Conservation (phyloP, 352 stramenopile species). For the Plasmopara halstedii region DNA sequence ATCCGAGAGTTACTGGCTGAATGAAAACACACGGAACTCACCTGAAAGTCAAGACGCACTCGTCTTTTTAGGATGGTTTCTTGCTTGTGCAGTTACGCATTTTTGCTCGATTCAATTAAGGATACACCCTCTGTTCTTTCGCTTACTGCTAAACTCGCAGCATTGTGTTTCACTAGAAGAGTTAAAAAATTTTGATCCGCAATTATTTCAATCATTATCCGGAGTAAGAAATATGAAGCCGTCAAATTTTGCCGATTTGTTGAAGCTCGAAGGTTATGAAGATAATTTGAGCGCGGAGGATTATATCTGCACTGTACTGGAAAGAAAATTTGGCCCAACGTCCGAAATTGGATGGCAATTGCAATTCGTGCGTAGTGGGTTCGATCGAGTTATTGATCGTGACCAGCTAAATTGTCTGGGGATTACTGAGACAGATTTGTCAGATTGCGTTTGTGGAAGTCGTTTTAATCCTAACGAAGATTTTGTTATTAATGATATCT, state of each 20-base stretch:
- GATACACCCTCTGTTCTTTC: constrained; percentile 46
- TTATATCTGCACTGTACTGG: constrained; percentile 39
- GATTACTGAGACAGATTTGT: constrained; percentile 26
- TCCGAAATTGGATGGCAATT: constrained; percentile 49
- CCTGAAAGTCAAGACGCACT: constrained; percentile 27
- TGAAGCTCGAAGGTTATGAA: constrained; percentile 46
- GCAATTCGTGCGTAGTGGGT: constrained; percentile 31
- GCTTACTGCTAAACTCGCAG: constrained; percentile 29
- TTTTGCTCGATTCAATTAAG: constrained; percentile 28
- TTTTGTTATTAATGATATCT: constrained; percentile 41
- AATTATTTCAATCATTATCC: constrained; percentile 35
- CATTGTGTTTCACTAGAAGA: constrained; percentile 38
- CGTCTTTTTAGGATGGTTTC: constrained; percentile 53
- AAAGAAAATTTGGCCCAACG: constrained; percentile 39
- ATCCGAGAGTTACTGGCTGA: constrained; percentile 61
- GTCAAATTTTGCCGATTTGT: constrained; percentile 39
- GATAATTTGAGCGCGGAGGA: constrained; percentile 29
- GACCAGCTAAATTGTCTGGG: constrained; percentile 15
- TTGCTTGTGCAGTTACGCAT: constrained; percentile 46
- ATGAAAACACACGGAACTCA: constrained; percentile 28
- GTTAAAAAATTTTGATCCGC: constrained; percentile 32
- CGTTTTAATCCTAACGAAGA: constrained; percentile 7
- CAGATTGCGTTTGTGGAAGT: constrained; percentile 28
- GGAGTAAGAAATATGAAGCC: constrained; percentile 40
- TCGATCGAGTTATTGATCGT: constrained; percentile 30